phyloP scores from a whole-genome alignment of 164 flowering plant genomes.

The Aristolochia contorta region DNA sequence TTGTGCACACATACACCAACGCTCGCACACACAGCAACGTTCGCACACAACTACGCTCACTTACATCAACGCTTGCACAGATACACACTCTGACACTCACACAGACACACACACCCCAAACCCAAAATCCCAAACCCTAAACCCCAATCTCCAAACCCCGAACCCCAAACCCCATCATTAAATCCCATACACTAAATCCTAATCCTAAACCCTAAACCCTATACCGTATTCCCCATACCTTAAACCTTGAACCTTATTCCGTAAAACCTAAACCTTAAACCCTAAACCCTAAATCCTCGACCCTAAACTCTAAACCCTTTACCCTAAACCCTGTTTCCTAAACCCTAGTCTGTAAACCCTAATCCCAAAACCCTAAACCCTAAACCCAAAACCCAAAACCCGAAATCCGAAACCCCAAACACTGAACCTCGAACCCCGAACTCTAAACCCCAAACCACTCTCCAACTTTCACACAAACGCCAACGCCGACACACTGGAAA shows the following conservation, averaged over 20 bases:
- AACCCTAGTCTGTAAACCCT: conserved; percentile 15
- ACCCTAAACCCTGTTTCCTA: no score
- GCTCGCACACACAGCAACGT: no score
- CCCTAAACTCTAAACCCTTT: no score
- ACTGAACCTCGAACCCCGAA: conserved; percentile 13
- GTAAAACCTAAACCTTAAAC: no score
- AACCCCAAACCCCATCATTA: conserved; percentile 18
- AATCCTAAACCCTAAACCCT: conserved; percentile 18
- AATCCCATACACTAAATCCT: conserved; percentile 18
- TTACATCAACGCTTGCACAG: no score
- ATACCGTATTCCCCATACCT: conserved; percentile 17
- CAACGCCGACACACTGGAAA: no score
- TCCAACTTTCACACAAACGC: no score
- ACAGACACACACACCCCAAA: conserved; percentile 12
- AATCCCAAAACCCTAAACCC: conserved; percentile 19
- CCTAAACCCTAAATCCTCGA: no score
- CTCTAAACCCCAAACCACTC: conserved; percentile 13
- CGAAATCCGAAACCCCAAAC: conserved; percentile 17
- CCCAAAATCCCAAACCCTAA: conserved; percentile 14
- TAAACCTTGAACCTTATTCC: no score
- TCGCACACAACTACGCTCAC: no score
- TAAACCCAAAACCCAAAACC: conserved; percentile 19
- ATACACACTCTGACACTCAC: conserved; percentile 11
- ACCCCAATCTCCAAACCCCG: conserved; percentile 19
- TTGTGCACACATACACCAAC: no score